phyloP scores from a whole-genome alignment of 148 eudicot genomes.

The Vaccinium corymbosum region DNA sequence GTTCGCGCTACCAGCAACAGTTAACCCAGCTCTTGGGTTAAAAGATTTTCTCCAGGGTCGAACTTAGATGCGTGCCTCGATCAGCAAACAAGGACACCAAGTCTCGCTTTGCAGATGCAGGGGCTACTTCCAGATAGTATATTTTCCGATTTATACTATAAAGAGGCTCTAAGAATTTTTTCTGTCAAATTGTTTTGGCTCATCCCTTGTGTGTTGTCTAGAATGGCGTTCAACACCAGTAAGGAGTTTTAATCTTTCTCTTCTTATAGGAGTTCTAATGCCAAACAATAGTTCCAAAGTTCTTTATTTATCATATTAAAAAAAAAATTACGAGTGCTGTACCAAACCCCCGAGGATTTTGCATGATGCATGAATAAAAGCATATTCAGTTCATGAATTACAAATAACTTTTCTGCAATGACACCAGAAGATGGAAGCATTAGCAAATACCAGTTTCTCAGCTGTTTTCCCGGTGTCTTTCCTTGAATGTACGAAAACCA shows the following conservation, averaged over 20 bases:
- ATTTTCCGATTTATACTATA: neutral
- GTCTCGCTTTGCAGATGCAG: neutral
- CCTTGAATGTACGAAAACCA: slow-evolving; percentile 98
- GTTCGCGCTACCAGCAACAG: too few relatives aligned
- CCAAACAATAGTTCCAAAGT: neutral
- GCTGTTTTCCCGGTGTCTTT: slow-evolving; percentile 98
- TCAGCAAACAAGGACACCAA: neutral
- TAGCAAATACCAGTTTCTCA: slow-evolving; percentile 63
- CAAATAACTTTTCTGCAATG: neutral
- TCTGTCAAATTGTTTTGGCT: neutral
- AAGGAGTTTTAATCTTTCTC: neutral
- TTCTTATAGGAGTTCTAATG: neutral
- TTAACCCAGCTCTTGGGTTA: neutral
- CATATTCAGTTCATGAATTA: neutral
- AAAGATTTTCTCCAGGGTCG: neutral
- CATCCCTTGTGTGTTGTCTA: neutral
- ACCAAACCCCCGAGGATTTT: neutral
- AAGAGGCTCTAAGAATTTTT: neutral
- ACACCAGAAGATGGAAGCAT: neutral
- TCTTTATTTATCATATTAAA: neutral
- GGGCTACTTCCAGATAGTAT: neutral
- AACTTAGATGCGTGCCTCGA: neutral
- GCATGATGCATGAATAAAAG: neutral
- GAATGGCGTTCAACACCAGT: neutral
- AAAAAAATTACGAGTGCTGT: neutral